Conservation (phyloP, 306 rosid genomes). For the Quercus gilva region DNA sequence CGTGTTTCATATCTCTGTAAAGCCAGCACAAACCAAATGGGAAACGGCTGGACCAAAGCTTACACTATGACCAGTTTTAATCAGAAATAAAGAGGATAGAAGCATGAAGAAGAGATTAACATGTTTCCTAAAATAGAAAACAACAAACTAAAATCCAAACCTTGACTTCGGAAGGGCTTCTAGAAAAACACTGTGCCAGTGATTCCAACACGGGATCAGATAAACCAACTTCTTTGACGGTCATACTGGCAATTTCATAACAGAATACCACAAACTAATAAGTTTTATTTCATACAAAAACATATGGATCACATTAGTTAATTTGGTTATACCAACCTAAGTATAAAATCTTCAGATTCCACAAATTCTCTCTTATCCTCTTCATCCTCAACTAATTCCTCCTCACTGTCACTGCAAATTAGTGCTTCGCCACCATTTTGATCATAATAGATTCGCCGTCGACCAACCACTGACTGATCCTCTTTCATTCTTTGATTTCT, state of each 20-base stretch:
- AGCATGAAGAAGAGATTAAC: constrained; percentile 22
- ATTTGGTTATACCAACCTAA: constrained; percentile 62
- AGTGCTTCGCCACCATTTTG: constrained; percentile 98
- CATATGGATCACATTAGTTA: constrained; percentile 22
- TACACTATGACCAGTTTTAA: constrained; percentile 66
- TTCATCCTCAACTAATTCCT: constrained; percentile 83
- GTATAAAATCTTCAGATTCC: constrained; percentile 90
- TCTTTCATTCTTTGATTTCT: constrained; percentile 99
- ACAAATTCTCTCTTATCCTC: constrained; percentile 84
- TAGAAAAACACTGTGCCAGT: constrained; percentile 74
- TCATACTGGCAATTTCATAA: constrained; percentile 63
- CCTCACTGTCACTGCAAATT: constrained; percentile 99
- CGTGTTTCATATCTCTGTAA: constrained; percentile 95
- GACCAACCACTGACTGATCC: constrained; percentile 96
- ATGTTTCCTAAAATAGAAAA: not conserved
- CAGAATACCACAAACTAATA: constrained; percentile 23
- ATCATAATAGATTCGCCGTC: constrained; percentile 95
- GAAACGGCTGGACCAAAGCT: constrained; percentile 87
- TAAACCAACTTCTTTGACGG: constrained; percentile 67
- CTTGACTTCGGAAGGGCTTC: constrained; percentile 75
- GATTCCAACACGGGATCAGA: constrained; percentile 72
- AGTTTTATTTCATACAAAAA: constrained; percentile 20
- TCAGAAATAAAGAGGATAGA: constrained; percentile 33
- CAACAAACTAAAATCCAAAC: constrained; percentile 33
- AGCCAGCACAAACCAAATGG: constrained; percentile 91